phyloP scores from a whole-genome alignment of 2,329 filamentous ascomycete species.

The Epicoccum nigrum region DNA sequence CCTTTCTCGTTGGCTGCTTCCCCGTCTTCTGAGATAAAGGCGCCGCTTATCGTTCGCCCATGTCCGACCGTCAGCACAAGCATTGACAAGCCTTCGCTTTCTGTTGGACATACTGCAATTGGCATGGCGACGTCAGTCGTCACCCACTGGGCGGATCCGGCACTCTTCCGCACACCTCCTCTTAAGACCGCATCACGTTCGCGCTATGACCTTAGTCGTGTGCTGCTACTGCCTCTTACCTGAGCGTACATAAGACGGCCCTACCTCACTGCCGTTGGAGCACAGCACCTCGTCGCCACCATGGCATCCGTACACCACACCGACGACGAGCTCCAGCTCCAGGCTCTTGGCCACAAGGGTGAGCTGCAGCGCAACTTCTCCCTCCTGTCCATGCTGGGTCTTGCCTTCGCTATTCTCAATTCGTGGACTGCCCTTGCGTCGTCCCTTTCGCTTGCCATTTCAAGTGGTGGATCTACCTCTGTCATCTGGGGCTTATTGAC shows the following conservation, averaged over 20 bases:
- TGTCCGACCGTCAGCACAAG: conserved; percentile 9
- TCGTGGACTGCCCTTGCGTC: conserved; percentile 67
- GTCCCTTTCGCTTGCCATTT: conserved; percentile 66
- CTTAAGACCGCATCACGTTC: conserved; percentile 3
- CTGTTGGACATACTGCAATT: conserved; percentile 17
- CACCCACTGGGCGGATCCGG: conserved; percentile 1
- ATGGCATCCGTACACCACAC: conserved; percentile 29
- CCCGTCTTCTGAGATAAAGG: conserved; percentile 4
- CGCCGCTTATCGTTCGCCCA: conserved; percentile 3
- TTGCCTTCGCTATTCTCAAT: conserved; percentile 68
- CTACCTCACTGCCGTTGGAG: not conserved
- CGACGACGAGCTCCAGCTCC: conserved; percentile 45
- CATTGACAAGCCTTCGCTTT: conserved; percentile 11
- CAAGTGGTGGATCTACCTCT: conserved; percentile 72
- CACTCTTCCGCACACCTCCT: conserved; percentile 4
- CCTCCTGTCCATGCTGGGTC: conserved; percentile 64
- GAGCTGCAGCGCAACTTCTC: conserved; percentile 65
- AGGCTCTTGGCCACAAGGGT: conserved; percentile 60
- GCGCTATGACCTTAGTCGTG: not conserved
- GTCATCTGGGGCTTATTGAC: conserved; percentile 73
- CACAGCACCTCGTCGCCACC: conserved; percentile 11
- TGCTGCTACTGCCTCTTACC: not conserved
- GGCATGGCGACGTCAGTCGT: conserved; percentile 16
- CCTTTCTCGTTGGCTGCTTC: conserved; percentile 4
- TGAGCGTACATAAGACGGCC: not conserved